Evolutionary conservation across 1,139 yeast genomes (phyloP).

Genomic region (Nakaseomyces nivariensis): DNA sequence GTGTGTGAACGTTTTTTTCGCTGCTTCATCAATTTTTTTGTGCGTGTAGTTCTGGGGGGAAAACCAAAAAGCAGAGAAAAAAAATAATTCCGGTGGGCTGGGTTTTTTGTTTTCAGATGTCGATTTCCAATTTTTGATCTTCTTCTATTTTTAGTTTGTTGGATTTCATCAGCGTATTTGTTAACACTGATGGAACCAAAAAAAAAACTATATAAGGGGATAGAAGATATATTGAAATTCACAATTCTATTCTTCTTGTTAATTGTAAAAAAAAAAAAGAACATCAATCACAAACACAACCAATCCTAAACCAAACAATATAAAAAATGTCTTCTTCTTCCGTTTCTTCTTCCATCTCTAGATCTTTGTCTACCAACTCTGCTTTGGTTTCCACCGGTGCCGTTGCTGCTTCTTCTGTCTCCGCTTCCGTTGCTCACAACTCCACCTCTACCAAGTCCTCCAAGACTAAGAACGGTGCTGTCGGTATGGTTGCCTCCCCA

Average conservation of each 20-base stretch:
- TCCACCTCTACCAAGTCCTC: constrained; percentile 3
- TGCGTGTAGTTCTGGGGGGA: too few species aligned
- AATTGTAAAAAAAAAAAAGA: background rate
- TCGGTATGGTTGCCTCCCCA: constrained; percentile 24
- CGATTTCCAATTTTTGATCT: too few species aligned
- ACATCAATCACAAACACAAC: background rate
- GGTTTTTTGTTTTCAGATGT: too few species aligned
- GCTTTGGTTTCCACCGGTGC: constrained; percentile 18
- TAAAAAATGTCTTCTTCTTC: constrained; percentile 6
- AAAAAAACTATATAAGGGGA: too few species aligned
- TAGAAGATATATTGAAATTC: too few species aligned
- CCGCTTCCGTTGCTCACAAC: constrained; percentile 9
- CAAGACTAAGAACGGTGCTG: constrained; percentile 13
- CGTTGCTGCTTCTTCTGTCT: constrained; percentile 24
- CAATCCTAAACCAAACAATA: background rate
- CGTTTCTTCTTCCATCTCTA: constrained; percentile 4
- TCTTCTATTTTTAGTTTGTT: too few species aligned
- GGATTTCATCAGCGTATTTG: too few species aligned
- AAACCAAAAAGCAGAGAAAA: too few species aligned
- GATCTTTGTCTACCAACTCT: constrained; percentile 13
- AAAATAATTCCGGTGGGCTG: too few species aligned
- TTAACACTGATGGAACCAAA: too few species aligned
- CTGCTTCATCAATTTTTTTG: too few species aligned
- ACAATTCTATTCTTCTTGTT: background rate
- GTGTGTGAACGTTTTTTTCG: too few species aligned